Evolutionary conservation across 1,284 basidiomycete genomes (phyloP), one percentile per base, ranked within the genome.

Genomic region (Inonotus hispidus): DNA sequence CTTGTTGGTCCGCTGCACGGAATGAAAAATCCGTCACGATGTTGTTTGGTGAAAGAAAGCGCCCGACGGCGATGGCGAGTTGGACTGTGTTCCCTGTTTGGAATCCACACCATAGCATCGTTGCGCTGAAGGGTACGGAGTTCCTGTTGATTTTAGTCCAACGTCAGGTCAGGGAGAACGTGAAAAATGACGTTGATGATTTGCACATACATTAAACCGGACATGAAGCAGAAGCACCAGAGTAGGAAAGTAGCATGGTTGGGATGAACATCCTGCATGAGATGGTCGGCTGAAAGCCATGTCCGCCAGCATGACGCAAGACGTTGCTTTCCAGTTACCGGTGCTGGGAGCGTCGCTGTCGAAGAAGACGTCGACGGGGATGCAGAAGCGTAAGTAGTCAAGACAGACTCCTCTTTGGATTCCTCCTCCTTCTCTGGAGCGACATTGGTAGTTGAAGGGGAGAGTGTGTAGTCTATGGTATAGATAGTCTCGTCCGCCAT

Each of bases 21-120:
- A 94, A 93, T 0, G 76, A 68, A 23, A 69, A 69, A 74, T 90
- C n/a, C n/a, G n/a, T n/a, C n/a, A n/a, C 77, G 66, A 77, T 72
- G 63, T 76, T 65, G 25, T 75, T 72, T 5, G 73, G 64, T 49
- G 81, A 68, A 73, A 92, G 93, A 38, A 84, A 78, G 2, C 87
- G 77, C 0, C 84, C 84, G 37, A 87, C 64, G 1, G 86, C 84
- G 14, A 88, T 73, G 5, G 82, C 75, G 27, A 88, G 78, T 75
- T 88, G 85, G 13, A 83, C 77, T 59, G 83, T 82, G 68, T 89
- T 89, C 41, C 87, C 87, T 0, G 87, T 93, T 72, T 94, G 90
- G 73, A 93, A 94, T 1, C 88, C 90, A 69, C 88, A 90, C 92
- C 92, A 94, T 21, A 94, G 83, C 70, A 85, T 93, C 63, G 90